Percentiles rank a stretch among this genome's conserved stretches.
These are phyloP conservation scores for Podospora appendiculata DNA, from an alignment of 495 filamentous ascomycete species.

Conservation along the genomic window DNA sequence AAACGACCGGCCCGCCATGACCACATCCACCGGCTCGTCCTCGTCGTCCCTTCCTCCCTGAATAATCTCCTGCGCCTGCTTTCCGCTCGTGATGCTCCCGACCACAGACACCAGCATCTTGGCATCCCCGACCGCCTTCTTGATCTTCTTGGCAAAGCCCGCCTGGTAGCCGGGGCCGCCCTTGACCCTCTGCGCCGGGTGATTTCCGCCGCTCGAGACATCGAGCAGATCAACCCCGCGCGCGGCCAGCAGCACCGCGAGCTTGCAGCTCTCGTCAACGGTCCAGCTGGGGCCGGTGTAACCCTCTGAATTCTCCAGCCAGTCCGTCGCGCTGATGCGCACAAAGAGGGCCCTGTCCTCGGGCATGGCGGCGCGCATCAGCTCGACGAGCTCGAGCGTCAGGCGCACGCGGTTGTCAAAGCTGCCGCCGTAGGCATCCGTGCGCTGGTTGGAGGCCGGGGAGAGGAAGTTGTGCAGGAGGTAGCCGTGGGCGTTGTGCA, in stretches of 20 bases:
- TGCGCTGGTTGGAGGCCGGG: slow-evolving; percentile 50
- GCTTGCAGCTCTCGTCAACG: slow-evolving; percentile 39
- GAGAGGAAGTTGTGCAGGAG: slow-evolving; percentile 39
- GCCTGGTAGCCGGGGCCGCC: slow-evolving; percentile 56
- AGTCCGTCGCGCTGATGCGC: slow-evolving; percentile 58
- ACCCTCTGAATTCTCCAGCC: slow-evolving; percentile 37
- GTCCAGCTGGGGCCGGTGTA: neutral
- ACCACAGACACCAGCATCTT: slow-evolving; percentile 49
- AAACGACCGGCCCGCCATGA: slow-evolving; percentile 54
- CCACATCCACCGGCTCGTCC: slow-evolving; percentile 44
- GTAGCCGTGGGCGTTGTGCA: slow-evolving; percentile 56
- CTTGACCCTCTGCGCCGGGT: slow-evolving; percentile 49
- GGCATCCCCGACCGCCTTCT: slow-evolving; percentile 45
- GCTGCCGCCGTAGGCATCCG: slow-evolving; percentile 57
- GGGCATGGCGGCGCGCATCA: slow-evolving; percentile 41
- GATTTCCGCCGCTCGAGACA: slow-evolving; percentile 53
- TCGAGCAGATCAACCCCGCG: slow-evolving; percentile 58
- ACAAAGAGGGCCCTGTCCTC: slow-evolving; percentile 51
- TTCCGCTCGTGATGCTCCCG: slow-evolving; percentile 51
- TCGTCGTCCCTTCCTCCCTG: slow-evolving; percentile 27
- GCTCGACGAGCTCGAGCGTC: slow-evolving; percentile 46
- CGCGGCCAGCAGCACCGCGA: slow-evolving; percentile 45
- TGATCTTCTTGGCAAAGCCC: slow-evolving; percentile 39
- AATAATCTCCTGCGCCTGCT: slow-evolving; percentile 45
- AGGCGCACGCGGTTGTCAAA: slow-evolving; percentile 58